Percentiles rank a stretch among this genome's conserved stretches.
phyloP scores from a whole-genome alignment of 2,329 filamentous ascomycete genomes.

The Aspergillus sp. region DNA sequence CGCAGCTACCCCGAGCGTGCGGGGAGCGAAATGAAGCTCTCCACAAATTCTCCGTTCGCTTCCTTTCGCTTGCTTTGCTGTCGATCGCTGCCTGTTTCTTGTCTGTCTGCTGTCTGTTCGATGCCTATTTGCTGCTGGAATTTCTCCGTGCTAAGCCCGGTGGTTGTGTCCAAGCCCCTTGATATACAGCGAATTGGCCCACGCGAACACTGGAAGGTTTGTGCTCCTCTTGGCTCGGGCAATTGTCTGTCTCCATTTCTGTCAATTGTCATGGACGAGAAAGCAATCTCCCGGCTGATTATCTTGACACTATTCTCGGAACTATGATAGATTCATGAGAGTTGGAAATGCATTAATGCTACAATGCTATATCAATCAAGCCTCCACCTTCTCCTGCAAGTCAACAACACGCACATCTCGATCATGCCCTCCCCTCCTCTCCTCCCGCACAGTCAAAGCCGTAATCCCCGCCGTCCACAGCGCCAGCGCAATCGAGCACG shows the following conservation, averaged over 20 bases:
- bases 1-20: constrained; percentile 16
- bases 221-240: too few species aligned
- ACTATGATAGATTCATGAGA: too few species aligned
- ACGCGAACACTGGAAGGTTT: too few species aligned
- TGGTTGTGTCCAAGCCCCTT: background rate
- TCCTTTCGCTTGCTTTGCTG: background rate
- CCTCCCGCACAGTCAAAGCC: background rate
- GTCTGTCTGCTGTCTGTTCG: too few species aligned
- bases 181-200: background rate
- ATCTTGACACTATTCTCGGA: too few species aligned
- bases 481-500: constrained; percentile 5
- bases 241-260: too few species aligned
- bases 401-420: background rate
- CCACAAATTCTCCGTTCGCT: constrained; percentile 14
- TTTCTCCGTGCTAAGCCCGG: constrained; percentile 8
- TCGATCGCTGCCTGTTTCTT: background rate
- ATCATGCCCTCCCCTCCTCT: background rate
- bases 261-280: too few species aligned
- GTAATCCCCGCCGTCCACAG: background rate
- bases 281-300: too few species aligned
- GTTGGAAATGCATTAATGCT: too few species aligned
- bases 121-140: background rate
- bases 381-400: background rate
- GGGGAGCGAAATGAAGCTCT: constrained; percentile 13
- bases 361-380: too few species aligned